These are phyloP conservation scores for Bauhinia variegata DNA, from an alignment of 306 rosid species.

Conservation along the genomic window DNA sequence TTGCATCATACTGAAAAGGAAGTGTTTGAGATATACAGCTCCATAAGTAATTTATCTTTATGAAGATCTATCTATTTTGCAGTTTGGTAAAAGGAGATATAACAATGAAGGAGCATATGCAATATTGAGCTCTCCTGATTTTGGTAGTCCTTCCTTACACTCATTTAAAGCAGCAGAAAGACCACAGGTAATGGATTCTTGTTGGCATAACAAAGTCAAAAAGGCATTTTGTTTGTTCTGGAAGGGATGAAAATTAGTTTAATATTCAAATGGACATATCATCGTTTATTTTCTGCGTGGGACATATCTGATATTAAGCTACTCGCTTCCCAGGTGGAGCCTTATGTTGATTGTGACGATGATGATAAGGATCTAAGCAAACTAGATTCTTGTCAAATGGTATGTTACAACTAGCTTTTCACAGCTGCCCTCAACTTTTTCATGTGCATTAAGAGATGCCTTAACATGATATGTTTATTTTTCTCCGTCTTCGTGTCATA, in stretches of 20 bases:
- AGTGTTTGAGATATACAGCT: slow-evolving; percentile 29
- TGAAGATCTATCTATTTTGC: slow-evolving; percentile 41
- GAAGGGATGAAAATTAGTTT: slow-evolving; percentile 7
- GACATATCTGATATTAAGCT: slow-evolving; percentile 23
- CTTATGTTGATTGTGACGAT: slow-evolving; percentile 50
- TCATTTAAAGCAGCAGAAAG: slow-evolving; percentile 69
- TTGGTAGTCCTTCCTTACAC: slow-evolving; percentile 73
- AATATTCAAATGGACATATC: neutral
- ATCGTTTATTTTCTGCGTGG: slow-evolving; percentile 11
- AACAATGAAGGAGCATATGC: slow-evolving; percentile 85
- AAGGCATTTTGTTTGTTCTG: slow-evolving; percentile 8
- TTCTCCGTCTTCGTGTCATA: slow-evolving; percentile 14
- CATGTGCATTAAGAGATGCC: slow-evolving; percentile 8
- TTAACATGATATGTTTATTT: slow-evolving; percentile 1
- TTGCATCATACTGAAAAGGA: slow-evolving; percentile 20
- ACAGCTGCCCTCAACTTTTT: slow-evolving; percentile 12
- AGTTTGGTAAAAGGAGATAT: slow-evolving; percentile 71
- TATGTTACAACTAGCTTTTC: slow-evolving; percentile 47
- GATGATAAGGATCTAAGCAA: slow-evolving; percentile 46
- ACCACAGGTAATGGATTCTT: slow-evolving; percentile 59
- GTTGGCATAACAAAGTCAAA: slow-evolving; percentile 8
- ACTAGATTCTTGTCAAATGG: slow-evolving; percentile 50
- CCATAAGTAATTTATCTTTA: slow-evolving; percentile 31
- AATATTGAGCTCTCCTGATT: slow-evolving; percentile 65
- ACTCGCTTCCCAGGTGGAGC: slow-evolving; percentile 60